Conservation (phyloP, 2,329 filamentous ascomycete genomes). For the Penicillium sp. region DNA sequence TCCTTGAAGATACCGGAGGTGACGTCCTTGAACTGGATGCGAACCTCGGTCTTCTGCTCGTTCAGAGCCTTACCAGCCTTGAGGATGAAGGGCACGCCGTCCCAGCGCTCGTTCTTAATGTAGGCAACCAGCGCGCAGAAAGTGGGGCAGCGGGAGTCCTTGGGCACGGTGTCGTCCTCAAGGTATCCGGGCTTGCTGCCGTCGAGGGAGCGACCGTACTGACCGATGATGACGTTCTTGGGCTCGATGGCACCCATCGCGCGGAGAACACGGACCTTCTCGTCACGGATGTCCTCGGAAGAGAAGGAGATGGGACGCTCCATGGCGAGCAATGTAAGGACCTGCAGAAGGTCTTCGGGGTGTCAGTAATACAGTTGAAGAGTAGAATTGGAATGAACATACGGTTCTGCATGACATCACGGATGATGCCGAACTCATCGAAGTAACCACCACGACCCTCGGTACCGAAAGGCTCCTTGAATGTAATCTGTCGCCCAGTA, state of each 20-base stretch:
- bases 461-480: conserved; percentile 99
- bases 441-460: conserved; percentile 98
- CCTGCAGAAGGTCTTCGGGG: conserved; percentile 77
- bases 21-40: conserved; percentile 99
- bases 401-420: conserved; percentile 99
- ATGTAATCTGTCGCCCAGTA: conserved; percentile 67
- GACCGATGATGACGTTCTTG: conserved; percentile 99
- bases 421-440: conserved; percentile 98
- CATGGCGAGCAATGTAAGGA: conserved; percentile 95
- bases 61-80: conserved; percentile 99
- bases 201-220: conserved; percentile 95
- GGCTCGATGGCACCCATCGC: conserved; percentile 93
- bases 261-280: conserved; percentile 93
- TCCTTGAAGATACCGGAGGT: conserved; percentile 99
- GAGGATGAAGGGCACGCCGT: conserved; percentile 97
- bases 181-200: conserved; percentile 97
- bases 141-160: conserved; percentile 95
- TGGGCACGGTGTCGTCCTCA: conserved; percentile 96
- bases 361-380: background rate
- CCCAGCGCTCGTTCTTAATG: conserved; percentile 99
- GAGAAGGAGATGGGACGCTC: conserved; percentile 98
- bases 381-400: conserved; percentile 29
- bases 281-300: conserved; percentile 95
- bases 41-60: conserved; percentile 99
- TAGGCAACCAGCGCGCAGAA: conserved; percentile 97